Conservation (phyloP, 2,329 filamentous ascomycete species). For the Talaromyces sp. region DNA sequence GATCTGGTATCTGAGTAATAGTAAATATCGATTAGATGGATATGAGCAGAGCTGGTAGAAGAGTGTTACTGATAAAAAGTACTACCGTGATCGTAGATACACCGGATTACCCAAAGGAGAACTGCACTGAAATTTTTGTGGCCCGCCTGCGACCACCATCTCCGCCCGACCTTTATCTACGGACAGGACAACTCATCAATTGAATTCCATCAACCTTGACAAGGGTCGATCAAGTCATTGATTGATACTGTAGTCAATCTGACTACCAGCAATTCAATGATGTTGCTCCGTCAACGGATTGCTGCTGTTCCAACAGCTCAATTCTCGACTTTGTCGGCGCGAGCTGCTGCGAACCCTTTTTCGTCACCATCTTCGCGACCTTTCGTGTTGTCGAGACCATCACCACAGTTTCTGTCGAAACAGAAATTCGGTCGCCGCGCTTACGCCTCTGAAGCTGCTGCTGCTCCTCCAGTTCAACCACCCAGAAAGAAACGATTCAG, state of each 20-base stretch:
- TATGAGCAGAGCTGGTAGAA: too few relatives aligned
- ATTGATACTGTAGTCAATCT: neutral
- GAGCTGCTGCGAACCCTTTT: slow-evolving; percentile 2
- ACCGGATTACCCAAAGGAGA: slow-evolving; percentile 4
- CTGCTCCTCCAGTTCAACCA: slow-evolving; percentile 32
- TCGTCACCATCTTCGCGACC: slow-evolving; percentile 1
- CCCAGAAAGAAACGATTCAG: slow-evolving; percentile 60
- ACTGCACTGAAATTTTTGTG: neutral
- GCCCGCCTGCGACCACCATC: neutral
- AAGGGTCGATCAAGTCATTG: neutral
- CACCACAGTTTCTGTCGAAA: neutral
- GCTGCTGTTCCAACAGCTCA: neutral
- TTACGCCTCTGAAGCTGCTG: slow-evolving; percentile 16
- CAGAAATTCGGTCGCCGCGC: slow-evolving; percentile 1
- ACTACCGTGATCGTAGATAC: neutral
- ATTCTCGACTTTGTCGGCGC: neutral
- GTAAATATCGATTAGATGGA: too few relatives aligned
- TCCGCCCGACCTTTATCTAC: too few relatives aligned
- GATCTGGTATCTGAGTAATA: too few relatives aligned
- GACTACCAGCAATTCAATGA: neutral
- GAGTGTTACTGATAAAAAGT: neutral
- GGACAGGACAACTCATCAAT: neutral
- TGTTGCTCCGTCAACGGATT: slow-evolving; percentile 11
- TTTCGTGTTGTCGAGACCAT: neutral
- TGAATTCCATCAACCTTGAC: neutral